Percentiles rank a stretch among this genome's conserved stretches.
Evolutionary conservation across 352 stramenopile genomes (phyloP).

Genomic region (Detonula confervacea): DNA sequence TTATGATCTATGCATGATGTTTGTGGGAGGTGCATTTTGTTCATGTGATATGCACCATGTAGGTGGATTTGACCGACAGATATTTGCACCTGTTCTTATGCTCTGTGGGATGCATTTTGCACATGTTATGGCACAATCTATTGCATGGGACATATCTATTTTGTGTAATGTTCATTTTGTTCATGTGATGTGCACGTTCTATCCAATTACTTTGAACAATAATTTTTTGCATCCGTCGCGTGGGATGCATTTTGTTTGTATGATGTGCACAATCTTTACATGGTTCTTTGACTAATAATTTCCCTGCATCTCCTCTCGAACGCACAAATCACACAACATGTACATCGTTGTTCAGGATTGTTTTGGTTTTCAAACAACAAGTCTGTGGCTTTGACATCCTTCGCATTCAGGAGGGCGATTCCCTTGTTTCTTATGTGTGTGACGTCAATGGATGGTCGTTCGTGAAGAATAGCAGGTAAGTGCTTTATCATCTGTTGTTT

Average conservation of each 20-base stretch:
- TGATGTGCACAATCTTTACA: no score
- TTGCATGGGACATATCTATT: no score
- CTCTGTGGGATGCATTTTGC: no score
- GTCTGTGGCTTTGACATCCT: slow-evolving; percentile 99
- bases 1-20: slow-evolving; percentile 4
- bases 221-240: no score
- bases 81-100: no score
- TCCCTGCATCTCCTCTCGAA: background rate
- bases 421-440: slow-evolving; percentile 93
- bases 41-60: background rate
- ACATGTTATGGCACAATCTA: no score
- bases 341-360: slow-evolving; percentile 72
- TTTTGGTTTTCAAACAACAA: slow-evolving; percentile 96
- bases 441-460: slow-evolving; percentile 99
- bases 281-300: no score
- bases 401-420: slow-evolving; percentile 84
- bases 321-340: background rate
- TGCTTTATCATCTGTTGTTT: slow-evolving; percentile 4
- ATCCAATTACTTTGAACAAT: no score
- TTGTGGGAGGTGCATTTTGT: slow-evolving; percentile 3
- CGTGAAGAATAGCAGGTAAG: slow-evolving; percentile 96
- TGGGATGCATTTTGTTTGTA: no score
- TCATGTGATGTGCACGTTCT: background rate
- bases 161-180: background rate
- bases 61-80: no score